Base-by-base conservation (phyloP, 257 asterid species). In the Nicotiana tabacum region DNA sequence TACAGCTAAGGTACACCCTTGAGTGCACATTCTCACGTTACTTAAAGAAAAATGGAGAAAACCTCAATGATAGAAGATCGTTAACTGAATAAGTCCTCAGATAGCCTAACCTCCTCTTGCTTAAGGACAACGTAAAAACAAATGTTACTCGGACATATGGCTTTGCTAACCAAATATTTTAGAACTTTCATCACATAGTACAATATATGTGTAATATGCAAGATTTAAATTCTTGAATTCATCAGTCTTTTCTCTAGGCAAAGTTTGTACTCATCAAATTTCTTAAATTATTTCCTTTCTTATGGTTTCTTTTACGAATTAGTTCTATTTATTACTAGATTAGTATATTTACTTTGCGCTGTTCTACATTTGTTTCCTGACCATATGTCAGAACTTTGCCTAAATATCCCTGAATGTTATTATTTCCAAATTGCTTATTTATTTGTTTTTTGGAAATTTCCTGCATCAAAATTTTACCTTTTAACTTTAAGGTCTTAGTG, bases 391-490 rank as follows among this genome's bases (percentile, higher is more conserved):
- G 60, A 72, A 43, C 37, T 21, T 24, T 30, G 0, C 43, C 80
- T 74, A 74, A 24, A 46, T 74, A 24, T 7, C 80, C 21, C 51
- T 48, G 24, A 27, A 3, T 74, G 9, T 39, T 70, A 39, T 15
- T 37, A 39, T 69, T 69, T 46, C 27, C 35, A 72, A 72, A 24
- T 46, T 72, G 24, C 12, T 9, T 43, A 5, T 72, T 46, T 24
- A 5, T 35, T 35, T 35, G 4, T 17, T 43, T 72, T 43, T 43
- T 8, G 21, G 43, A 21, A 21, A 43, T 43, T 21, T 72, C 78
- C 58, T 46, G 60, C 78, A 72, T 46, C 78, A 57, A 72, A 72
- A 72, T 72, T 37, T 48, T n/a, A n/a, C 57, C 18, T 70, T 70
- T 4, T 43, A n/a, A 70, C 12, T 70, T 70, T 70, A 70, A 39